Evolutionary conservation across 306 rosid genomes (phyloP), one percentile per base, ranked within the genome.

Genomic region (Rubus idaeus): DNA sequence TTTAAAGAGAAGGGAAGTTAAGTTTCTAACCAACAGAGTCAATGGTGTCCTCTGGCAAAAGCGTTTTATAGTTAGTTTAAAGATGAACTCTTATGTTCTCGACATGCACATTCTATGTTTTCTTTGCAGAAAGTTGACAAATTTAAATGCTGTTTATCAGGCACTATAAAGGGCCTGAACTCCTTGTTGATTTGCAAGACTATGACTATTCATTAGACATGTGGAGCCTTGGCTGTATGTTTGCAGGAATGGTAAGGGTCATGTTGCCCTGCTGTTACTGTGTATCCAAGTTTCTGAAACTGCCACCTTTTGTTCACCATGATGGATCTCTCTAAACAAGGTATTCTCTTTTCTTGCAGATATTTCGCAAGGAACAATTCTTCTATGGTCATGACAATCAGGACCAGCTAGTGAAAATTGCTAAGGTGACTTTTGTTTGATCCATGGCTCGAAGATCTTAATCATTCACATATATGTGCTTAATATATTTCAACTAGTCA

Each of bases 131-230:
- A 53, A 10, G 39, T 55, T n/a, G 7, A 72, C 60, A 51, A 20
- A 53, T 40, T 72, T 57, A n/a, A 53, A 55, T 72, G 64, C 5
- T 40, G 41, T 76, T 50, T 37, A 39, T 61, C 52, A 84, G 87
- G 84, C 79, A 84, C 75, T 84, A 81, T 71, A 81, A 81, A 49
- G 89, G 89, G 18, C 89, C 89, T 52, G 89, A 85, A 83, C 86
- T 85, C 52, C 78, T 82, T 30, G 82, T 85, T 49, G 89, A 85
- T 82, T 79, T 85, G 70, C 89, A 85, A 77, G 84, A 85, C 51
- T 79, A 82, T 76, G 88, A 85, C 53, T 73, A 85, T 75, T 85
- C 86, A 70, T 42, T 81, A 75, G 84, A 76, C 81, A 75, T 81
- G 84, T 81, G 81, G 77, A 81, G 84, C 53, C 81, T 81, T 51